These are phyloP conservation scores for Stentor coeruleus DNA, from an alignment of 73 alveolate genomes.

Conservation along the genomic window DNA sequence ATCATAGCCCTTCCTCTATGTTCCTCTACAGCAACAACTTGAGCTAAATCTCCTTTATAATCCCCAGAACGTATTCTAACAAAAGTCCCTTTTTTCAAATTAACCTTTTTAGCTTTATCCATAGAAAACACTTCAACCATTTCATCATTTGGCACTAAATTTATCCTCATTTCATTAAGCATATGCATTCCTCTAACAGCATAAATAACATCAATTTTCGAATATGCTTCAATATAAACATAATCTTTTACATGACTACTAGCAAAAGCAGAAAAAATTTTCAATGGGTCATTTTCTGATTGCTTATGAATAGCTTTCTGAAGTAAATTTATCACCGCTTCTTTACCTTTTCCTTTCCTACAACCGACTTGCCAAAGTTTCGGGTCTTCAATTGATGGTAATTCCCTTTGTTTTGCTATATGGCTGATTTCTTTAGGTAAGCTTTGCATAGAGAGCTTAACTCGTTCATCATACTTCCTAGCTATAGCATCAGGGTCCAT, in stretches of 20 bases:
- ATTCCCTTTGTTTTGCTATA: constrained; percentile 41
- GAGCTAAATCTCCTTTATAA: constrained; percentile 82
- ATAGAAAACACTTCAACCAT: constrained; percentile 62
- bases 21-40: constrained; percentile 73
- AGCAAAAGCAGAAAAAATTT: constrained; percentile 71
- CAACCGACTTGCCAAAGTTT: constrained; percentile 77
- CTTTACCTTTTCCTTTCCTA: constrained; percentile 80
- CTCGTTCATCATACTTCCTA: not conserved
- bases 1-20: constrained; percentile 60
- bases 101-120: constrained; percentile 55
- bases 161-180: constrained; percentile 56
- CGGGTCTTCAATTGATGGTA: constrained; percentile 76
- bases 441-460: not conserved
- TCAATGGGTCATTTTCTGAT: constrained; percentile 44
- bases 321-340: constrained; percentile 60
- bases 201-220: constrained; percentile 68
- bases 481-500: constrained; percentile 26
- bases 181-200: constrained; percentile 68
- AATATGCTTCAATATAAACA: constrained; percentile 84
- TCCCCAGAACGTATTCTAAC: constrained; percentile 75
- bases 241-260: constrained; percentile 77
- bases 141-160: constrained; percentile 66
- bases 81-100: constrained; percentile 58
- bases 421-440: not conserved
- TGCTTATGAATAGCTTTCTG: constrained; percentile 65